phyloP scores from a whole-genome alignment of 768 basidiomycete species.

The Mycena kentingensis region DNA sequence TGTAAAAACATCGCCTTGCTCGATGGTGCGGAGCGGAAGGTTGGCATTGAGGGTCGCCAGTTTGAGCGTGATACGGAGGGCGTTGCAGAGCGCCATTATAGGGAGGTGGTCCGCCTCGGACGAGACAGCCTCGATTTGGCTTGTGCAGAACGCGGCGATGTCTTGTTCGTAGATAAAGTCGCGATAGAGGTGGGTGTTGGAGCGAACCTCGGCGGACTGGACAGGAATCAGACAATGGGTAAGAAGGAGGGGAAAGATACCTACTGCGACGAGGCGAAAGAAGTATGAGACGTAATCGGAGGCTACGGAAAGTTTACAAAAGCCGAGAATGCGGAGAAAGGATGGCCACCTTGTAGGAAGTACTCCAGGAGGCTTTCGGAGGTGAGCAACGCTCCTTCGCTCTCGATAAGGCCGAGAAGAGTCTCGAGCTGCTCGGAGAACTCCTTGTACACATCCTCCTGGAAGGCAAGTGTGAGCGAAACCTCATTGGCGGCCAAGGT shows the following conservation, averaged over 20 bases:
- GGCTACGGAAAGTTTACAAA: conserved; percentile 33
- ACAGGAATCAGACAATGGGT: neutral
- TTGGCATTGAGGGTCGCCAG: conserved; percentile 62
- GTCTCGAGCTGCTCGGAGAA: conserved; percentile 18
- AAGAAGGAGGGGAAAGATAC: conserved; percentile 14
- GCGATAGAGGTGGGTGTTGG: conserved; percentile 58
- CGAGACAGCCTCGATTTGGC: conserved; percentile 74
- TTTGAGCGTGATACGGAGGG: conserved; percentile 21
- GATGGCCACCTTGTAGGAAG: conserved; percentile 12
- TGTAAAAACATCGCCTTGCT: conserved; percentile 62
- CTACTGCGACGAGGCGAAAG: conserved; percentile 73
- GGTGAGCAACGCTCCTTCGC: conserved; percentile 11
- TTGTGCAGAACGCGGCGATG: conserved; percentile 71
- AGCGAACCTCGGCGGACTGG: conserved; percentile 73
- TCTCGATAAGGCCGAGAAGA: conserved; percentile 12
- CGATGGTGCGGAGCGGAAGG: conserved; percentile 50
- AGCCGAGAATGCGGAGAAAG: neutral
- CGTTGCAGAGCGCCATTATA: conserved; percentile 25
- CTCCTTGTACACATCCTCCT: conserved; percentile 19
- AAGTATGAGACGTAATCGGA: conserved; percentile 79
- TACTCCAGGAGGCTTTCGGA: conserved; percentile 14
- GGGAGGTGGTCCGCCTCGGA: conserved; percentile 52
- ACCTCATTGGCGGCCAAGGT: conserved; percentile 13
- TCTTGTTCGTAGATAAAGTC: conserved; percentile 82
- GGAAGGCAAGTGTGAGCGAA: conserved; percentile 10